Percentiles rank a stretch among this genome's conserved stretches.
These are phyloP conservation scores for Rubroboletus satanas DNA, from an alignment of 768 basidiomycete species.

Conservation along the genomic window DNA sequence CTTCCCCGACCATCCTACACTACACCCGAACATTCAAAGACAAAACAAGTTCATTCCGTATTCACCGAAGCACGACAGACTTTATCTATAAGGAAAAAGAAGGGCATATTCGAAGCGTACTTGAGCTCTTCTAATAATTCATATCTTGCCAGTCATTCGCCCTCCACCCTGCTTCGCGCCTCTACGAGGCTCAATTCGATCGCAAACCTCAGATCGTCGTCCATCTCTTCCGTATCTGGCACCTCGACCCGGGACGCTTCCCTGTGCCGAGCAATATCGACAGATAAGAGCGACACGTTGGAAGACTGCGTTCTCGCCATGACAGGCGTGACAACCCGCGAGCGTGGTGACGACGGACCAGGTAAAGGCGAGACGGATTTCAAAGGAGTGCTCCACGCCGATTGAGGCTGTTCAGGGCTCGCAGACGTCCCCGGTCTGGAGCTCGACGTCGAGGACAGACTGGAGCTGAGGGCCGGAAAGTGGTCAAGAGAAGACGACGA, in stretches of 20 bases:
- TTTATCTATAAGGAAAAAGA: background rate
- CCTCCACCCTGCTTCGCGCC: constrained; percentile 12
- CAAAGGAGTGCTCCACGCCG: constrained; percentile 42
- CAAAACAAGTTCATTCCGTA: constrained; percentile 1
- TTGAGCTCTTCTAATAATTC: background rate
- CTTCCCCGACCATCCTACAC: background rate
- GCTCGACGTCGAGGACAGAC: constrained; percentile 23
- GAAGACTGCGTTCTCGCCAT: constrained; percentile 6
- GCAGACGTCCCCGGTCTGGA: constrained; percentile 15
- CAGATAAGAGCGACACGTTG: constrained; percentile 14
- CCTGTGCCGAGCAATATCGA: constrained; percentile 8
- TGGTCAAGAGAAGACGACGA: constrained; percentile 27
- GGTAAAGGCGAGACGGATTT: constrained; percentile 17
- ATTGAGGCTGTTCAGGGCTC: constrained; percentile 17
- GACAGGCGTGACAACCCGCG: constrained; percentile 9
- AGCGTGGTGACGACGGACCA: constrained; percentile 16
- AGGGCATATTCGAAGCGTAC: background rate
- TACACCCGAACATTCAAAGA: background rate
- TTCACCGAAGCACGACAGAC: background rate
- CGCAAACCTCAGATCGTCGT: constrained; percentile 62
- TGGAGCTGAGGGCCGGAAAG: constrained; percentile 35
- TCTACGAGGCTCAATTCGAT: constrained; percentile 72
- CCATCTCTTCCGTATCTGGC: constrained; percentile 39
- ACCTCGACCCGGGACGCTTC: background rate
- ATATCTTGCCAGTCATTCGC: constrained; percentile 3